phyloP scores from a whole-genome alignment of 1,139 yeast genomes.

The Pichia sp. region DNA sequence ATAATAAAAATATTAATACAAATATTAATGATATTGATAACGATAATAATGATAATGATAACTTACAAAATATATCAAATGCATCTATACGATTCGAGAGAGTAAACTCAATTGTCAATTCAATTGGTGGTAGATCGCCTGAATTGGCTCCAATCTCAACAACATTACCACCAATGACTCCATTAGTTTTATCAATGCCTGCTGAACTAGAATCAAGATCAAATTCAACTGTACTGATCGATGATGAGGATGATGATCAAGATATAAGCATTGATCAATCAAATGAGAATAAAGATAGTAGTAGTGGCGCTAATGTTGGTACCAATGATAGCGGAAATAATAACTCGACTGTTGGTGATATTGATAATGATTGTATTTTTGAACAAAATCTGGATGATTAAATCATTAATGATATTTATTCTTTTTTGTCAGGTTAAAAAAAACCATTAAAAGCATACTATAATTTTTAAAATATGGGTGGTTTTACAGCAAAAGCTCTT shows the following conservation, averaged over 20 bases:
- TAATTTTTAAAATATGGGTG: too few species aligned
- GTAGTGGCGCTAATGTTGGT: background rate
- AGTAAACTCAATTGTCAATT: constrained; percentile 20
- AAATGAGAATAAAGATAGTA: background rate
- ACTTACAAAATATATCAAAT: background rate
- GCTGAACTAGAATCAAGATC: constrained; percentile 13
- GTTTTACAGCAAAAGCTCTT: background rate
- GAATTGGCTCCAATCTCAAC: constrained; percentile 29
- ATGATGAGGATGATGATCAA: constrained; percentile 14
- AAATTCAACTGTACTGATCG: constrained; percentile 8
- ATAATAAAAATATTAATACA: background rate
- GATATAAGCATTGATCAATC: constrained; percentile 2
- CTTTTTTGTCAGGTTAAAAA: background rate
- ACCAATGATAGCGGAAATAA: background rate
- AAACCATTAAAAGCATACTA: too few species aligned
- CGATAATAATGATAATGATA: background rate
- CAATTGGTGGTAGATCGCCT: constrained; percentile 29
- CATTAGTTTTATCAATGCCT: constrained; percentile 25
- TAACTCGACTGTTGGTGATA: constrained; percentile 9
- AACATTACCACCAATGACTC: constrained; percentile 31
- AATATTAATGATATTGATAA: background rate
- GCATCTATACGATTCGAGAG: constrained; percentile 11
- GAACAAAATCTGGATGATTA: constrained; percentile 19
- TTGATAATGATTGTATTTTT: constrained; percentile 20
- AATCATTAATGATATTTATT: background rate